Conservation (phyloP, 1,284 basidiomycete genomes). For the Anthracocystis panici-leucophaei region DNA sequence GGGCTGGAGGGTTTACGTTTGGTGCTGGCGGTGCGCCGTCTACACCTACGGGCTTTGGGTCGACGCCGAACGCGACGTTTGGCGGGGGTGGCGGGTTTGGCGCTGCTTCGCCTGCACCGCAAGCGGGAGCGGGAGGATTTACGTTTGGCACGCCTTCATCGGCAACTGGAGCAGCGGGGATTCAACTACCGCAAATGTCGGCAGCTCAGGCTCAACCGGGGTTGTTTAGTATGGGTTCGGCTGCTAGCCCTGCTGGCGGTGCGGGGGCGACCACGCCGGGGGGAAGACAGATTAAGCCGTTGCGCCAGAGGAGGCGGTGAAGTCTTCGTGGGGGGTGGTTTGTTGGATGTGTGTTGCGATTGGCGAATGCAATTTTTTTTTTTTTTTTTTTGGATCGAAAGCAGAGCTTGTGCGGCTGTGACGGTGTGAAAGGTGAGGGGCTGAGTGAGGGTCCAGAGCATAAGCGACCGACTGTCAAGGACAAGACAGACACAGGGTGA, state of each 20-base stretch:
- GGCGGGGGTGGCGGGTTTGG: slow-evolving; percentile 7
- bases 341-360: neutral
- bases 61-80: neutral
- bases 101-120: neutral
- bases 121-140: slow-evolving; percentile 15
- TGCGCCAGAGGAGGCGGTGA: slow-evolving; percentile 45
- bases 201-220: slow-evolving; percentile 17
- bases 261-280: slow-evolving; percentile 29
- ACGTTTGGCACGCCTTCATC: slow-evolving; percentile 17
- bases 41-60: neutral
- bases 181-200: slow-evolving; percentile 19
- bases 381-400: too few species aligned
- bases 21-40: neutral
- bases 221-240: slow-evolving; percentile 51
- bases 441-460: too few species aligned
- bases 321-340: neutral
- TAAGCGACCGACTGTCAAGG: too few species aligned
- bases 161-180: neutral
- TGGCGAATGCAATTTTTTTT: neutral
- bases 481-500: too few species aligned
- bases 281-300: slow-evolving; percentile 59
- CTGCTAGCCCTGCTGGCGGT: neutral
- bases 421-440: too few species aligned
- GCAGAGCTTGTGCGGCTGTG: too few species aligned
- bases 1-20: slow-evolving; percentile 9